These are phyloP conservation scores for Pharus latifolius DNA, from an alignment of 176 grass and related monocot species.

Conservation along the genomic window DNA sequence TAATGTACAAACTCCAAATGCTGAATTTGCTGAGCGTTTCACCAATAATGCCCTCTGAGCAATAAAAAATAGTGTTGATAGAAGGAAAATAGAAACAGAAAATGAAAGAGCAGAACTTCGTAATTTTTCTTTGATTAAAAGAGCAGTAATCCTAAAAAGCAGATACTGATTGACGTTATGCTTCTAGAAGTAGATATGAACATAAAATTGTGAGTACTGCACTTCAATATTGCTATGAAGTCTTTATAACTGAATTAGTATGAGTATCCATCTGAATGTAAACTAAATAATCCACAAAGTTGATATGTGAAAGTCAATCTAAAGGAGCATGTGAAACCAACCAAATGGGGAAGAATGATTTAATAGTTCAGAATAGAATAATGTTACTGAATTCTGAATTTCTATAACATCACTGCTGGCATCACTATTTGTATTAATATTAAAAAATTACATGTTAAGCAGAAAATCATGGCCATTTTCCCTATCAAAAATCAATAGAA, in stretches of 20 bases:
- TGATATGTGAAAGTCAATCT: background rate
- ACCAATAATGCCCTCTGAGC: constrained; percentile 96
- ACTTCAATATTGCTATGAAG: too few relatives aligned
- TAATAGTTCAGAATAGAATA: too few relatives aligned
- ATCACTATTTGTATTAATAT: too few relatives aligned
- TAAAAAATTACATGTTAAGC: too few relatives aligned
- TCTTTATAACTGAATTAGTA: too few relatives aligned
- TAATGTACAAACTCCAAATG: constrained; percentile 99
- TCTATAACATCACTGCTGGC: background rate
- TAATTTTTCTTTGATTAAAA: background rate
- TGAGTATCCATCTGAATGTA: too few relatives aligned
- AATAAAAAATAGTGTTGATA: constrained; percentile 14
- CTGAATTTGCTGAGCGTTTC: constrained; percentile 98
- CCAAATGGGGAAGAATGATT: background rate
- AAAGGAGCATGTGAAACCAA: background rate
- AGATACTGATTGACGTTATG: background rate
- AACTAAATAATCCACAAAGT: too few relatives aligned
- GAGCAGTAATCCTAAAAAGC: background rate
- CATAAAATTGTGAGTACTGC: too few relatives aligned
- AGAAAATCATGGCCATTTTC: too few relatives aligned
- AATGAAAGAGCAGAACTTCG: too few relatives aligned
- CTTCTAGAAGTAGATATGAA: background rate
- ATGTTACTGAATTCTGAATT: background rate
- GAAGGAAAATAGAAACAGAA: background rate
- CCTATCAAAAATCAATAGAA: too few relatives aligned